Percentiles rank a stretch among this genome's conserved stretches.
Conservation (phyloP, 768 basidiomycete species). For the Rhodotorula toruloides region DNA sequence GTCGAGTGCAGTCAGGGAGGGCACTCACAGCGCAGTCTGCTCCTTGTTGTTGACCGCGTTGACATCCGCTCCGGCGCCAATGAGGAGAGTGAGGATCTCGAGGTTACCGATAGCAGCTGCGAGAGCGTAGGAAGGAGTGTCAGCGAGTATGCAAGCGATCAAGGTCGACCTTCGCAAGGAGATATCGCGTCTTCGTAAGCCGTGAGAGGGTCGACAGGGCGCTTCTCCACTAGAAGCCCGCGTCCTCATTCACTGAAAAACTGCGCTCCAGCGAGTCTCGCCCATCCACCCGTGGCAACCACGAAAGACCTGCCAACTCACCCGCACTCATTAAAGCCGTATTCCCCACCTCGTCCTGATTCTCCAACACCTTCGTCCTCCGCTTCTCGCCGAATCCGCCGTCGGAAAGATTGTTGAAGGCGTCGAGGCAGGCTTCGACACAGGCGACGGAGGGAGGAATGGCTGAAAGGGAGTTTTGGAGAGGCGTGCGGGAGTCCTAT, state of each 20-base stretch:
- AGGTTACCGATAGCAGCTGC: slow-evolving; percentile 77
- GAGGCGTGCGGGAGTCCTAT: slow-evolving; percentile 32
- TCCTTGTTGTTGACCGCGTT: slow-evolving; percentile 75
- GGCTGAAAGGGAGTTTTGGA: slow-evolving; percentile 33
- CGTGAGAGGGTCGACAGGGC: too few relatives aligned
- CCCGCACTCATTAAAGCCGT: slow-evolving; percentile 33
- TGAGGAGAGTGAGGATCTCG: slow-evolving; percentile 65
- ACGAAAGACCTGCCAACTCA: neutral
- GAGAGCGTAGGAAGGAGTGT: neutral
- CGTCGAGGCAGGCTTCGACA: slow-evolving; percentile 31
- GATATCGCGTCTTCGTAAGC: too few relatives aligned
- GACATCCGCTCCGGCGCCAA: slow-evolving; percentile 77
- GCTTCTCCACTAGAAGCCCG: too few relatives aligned
- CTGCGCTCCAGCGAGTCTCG: too few relatives aligned
- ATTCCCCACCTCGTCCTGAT: slow-evolving; percentile 24
- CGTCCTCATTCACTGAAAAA: too few relatives aligned
- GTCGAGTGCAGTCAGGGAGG: neutral
- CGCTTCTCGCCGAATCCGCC: slow-evolving; percentile 3
- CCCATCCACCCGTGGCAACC: too few relatives aligned
- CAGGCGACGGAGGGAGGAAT: slow-evolving; percentile 12
- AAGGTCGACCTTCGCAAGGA: too few relatives aligned
- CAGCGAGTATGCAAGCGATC: neutral
- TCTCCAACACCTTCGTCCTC: slow-evolving; percentile 25
- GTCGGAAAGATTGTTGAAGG: slow-evolving; percentile 4
- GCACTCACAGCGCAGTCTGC: slow-evolving; percentile 72